Evolutionary conservation across 2,329 filamentous ascomycete species (phyloP), one percentile per base, ranked within the genome.

Genomic region (Lasiodiplodia gonubiensis): DNA sequence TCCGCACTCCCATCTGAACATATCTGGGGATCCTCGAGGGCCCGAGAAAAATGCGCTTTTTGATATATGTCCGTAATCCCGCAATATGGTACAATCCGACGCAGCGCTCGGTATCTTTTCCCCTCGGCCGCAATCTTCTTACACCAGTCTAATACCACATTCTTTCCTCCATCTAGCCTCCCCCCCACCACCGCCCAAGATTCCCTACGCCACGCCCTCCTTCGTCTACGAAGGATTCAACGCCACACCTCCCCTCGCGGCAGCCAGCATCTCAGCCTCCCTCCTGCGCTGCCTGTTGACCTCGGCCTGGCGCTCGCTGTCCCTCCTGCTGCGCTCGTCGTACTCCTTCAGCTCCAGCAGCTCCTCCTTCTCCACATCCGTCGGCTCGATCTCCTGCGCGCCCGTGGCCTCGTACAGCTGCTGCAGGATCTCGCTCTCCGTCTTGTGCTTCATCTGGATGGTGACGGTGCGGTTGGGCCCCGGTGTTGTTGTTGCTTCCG

Each of bases 381-480:
- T 89, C 2, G 89, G 83, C 69, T 84, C 73, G 1, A 93, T 76
- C 27, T 80, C 75, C 30, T 81, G 78, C 11, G 90, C 91, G 23
- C 86, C 85, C 23, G 90, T 91, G 77, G 88, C 83, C 68, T 81
- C 79, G 48, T 93, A 76, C 64, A 94, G 83, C 68, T 86, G 83
- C 59, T 84, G 79, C 21, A 93, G 80, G 69, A 94, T 93, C 42
- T 87, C 82, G 3, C 83, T 80, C 52, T 88, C 88, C 68, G 82
- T 82, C 72, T 86, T 83, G 73, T 86, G 77, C 76, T 88, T 89
- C 85, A 93, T 90, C 66, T 83, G 75, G 68, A 86, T 80, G 7
- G 75, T 80, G 71, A 79, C 75, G 5, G 78, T 78, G 46, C 80
- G 77, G 49, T 77, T 70, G 11, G 75, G 68, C 11, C 64, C 66